Conservation (phyloP, 192 early-diverging fungal genomes). For the Backusella psychrophila region DNA sequence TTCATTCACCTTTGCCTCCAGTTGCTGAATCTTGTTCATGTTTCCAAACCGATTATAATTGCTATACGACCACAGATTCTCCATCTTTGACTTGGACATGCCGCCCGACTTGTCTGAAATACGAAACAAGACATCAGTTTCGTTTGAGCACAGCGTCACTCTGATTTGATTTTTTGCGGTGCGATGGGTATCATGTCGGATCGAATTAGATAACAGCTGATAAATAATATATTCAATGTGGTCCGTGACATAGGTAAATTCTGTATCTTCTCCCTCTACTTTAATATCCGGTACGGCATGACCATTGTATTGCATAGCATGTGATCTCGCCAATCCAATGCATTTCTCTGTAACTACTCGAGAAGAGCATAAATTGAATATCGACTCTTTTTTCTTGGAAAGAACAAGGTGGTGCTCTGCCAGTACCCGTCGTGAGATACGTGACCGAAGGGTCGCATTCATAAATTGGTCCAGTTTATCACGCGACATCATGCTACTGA, state of each 20-base stretch:
- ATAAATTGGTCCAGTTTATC: slow-evolving; percentile 82
- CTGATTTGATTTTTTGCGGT: slow-evolving; percentile 44
- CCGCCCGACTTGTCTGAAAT: slow-evolving; percentile 94
- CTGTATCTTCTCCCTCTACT: slow-evolving; percentile 57
- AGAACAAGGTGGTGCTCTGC: slow-evolving; percentile 93
- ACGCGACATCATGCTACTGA: neutral
- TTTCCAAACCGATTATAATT: slow-evolving; percentile 55
- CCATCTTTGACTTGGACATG: slow-evolving; percentile 61
- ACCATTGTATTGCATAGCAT: slow-evolving; percentile 5
- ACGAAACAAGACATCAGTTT: slow-evolving; percentile 82
- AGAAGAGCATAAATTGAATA: slow-evolving; percentile 65
- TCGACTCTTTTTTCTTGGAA: slow-evolving; percentile 18
- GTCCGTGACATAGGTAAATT: slow-evolving; percentile 91
- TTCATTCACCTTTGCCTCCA: slow-evolving; percentile 70
- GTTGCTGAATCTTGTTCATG: slow-evolving; percentile 70
- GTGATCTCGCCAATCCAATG: neutral
- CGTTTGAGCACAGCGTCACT: slow-evolving; percentile 77
- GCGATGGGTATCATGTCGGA: slow-evolving; percentile 65
- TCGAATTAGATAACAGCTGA: slow-evolving; percentile 88
- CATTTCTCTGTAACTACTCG: slow-evolving; percentile 45
- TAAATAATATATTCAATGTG: slow-evolving; percentile 96
- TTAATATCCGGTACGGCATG: slow-evolving; percentile 23
- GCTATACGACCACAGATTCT: slow-evolving; percentile 81
- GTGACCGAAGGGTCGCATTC: slow-evolving; percentile 83
- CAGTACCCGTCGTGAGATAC: slow-evolving; percentile 89